Evolutionary conservation across 345 rosid species (phyloP), one percentile per base, ranked within the genome.

Genomic region (Brassica juncea): DNA sequence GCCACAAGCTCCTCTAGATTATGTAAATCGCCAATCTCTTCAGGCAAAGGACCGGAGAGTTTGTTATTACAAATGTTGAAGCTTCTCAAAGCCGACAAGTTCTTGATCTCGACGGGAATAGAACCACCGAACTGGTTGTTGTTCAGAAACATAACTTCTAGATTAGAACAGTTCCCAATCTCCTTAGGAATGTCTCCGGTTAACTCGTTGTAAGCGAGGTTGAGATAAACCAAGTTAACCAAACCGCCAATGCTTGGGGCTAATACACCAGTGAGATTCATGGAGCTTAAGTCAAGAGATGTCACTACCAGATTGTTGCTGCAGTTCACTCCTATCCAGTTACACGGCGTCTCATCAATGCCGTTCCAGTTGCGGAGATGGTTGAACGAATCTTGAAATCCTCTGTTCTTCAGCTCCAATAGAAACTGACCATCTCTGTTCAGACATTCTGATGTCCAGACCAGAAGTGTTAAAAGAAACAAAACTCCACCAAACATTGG

Each of bases 241-340:
- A 95, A 82, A 71, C 88, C 80, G 30, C 98, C 94, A 64, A 93
- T 84, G 68, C 89, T 88, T 6, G 97, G 87, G 39, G 86, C 87
- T 68, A 93, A 66, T 54, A 80, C 82, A 39, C 99, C 99, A 39
- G 98, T 87, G 77, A 93, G 95, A 83, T 93, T 93, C 94, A 85
- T 86, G 2, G 84, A 86, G 70, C 70, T 86, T 89, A 95, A 81
- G 83, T 88, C 73, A 42, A 95, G 89, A 81, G 87, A 75, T 85
- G 82, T 73, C 63, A 94, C 96, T 10, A 87, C 83, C 10, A 84
- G 85, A 77, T 78, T 31, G 37, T 34, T 14, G 86, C 93, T 87
- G 87, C 99, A 95, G 62, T 85, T 82, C 72, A 95, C 94, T 70
- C 99, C 96, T 35, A 70, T 77, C 99, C 99, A 95, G 12, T 69